Evolutionary conservation across 352 stramenopile genomes (phyloP).

Genomic region (Phytopythium kandeliae): DNA sequence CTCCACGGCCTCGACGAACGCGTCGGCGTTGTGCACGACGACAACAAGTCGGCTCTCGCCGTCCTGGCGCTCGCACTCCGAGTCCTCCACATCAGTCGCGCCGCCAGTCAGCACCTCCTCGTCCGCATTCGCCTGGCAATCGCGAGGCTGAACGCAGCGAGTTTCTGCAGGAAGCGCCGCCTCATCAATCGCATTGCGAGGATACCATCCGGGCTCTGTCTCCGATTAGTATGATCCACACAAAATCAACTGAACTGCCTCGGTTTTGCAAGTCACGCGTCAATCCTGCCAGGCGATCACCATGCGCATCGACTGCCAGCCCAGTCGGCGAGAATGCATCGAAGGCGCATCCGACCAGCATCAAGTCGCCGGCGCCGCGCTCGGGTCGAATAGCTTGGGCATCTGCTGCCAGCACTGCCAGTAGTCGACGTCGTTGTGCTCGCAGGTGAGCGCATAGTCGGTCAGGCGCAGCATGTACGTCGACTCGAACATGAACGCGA

Average conservation of each 20-base stretch:
- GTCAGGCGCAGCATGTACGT: constrained; percentile 90
- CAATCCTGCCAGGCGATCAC: too few species aligned
- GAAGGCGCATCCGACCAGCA: not conserved
- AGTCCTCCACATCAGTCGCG: constrained; percentile 1
- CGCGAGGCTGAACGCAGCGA: not conserved
- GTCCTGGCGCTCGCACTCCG: not conserved
- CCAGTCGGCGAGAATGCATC: not conserved
- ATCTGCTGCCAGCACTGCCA: constrained; percentile 93
- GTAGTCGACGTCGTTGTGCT: constrained; percentile 90
- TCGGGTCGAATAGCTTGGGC: constrained; percentile 82
- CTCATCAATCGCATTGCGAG: not conserved
- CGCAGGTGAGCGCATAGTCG: constrained; percentile 78
- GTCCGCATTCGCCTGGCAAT: not conserved
- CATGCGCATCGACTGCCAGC: too few species aligned
- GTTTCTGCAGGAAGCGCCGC: not conserved
- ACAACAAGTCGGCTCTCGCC: constrained; percentile 3
- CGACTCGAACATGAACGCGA: constrained; percentile 98
- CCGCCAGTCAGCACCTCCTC: constrained; percentile 4
- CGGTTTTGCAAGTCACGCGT: not conserved
- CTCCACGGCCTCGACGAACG: constrained; percentile 1
- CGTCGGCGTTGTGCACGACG: constrained; percentile 2
- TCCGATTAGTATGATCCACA: constrained; percentile 44
- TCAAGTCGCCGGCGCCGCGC: not conserved
- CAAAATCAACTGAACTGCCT: too few species aligned
- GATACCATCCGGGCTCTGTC: constrained; percentile 17